Percentiles rank a stretch among this genome's conserved stretches.
phyloP scores from a whole-genome alignment of 345 rosid genomes.

The Microthlaspi erraticum region DNA sequence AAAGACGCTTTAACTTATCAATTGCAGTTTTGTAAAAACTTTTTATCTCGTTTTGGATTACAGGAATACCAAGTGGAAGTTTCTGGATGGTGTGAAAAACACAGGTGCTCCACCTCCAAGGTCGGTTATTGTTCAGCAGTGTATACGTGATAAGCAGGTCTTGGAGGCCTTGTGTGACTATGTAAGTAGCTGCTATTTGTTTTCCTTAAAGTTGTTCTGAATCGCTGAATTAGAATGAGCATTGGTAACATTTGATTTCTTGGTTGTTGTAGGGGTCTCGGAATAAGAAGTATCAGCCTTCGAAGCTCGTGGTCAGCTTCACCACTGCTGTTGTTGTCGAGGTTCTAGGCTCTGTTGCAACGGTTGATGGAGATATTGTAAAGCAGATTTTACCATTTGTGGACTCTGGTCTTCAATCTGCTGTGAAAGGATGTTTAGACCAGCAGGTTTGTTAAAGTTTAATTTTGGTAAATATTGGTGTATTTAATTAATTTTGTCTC shows the following conservation, averaged over 20 bases:
- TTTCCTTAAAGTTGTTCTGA: background rate
- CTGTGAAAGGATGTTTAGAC: conserved; percentile 61
- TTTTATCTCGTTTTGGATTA: conserved; percentile 30
- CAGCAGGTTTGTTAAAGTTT: conserved; percentile 65
- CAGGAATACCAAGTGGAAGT: conserved; percentile 90
- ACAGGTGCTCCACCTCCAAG: conserved; percentile 94
- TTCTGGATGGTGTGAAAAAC: conserved; percentile 79
- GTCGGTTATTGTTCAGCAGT: conserved; percentile 84
- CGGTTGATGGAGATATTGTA: conserved; percentile 67
- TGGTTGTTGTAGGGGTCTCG: conserved; percentile 66
- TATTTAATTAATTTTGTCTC: conserved; percentile 2
- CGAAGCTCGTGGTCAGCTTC: conserved; percentile 68
- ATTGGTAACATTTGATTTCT: conserved; percentile 11
- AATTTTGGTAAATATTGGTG: conserved; percentile 19
- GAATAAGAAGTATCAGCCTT: conserved; percentile 67
- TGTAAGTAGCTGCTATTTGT: conserved; percentile 55
- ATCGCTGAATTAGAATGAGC: conserved; percentile 15
- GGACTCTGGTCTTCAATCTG: conserved; percentile 69
- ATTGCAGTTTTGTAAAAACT: conserved; percentile 6
- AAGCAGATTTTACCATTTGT: conserved; percentile 84
- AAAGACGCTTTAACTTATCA: background rate
- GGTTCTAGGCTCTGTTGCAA: conserved; percentile 64
- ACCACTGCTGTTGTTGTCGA: conserved; percentile 85
- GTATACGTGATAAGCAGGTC: conserved; percentile 79
- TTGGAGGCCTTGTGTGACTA: conserved; percentile 80